Evolutionary conservation across 2,329 filamentous ascomycete species (phyloP).

Genomic region (Colletotrichum tofieldiae): DNA sequence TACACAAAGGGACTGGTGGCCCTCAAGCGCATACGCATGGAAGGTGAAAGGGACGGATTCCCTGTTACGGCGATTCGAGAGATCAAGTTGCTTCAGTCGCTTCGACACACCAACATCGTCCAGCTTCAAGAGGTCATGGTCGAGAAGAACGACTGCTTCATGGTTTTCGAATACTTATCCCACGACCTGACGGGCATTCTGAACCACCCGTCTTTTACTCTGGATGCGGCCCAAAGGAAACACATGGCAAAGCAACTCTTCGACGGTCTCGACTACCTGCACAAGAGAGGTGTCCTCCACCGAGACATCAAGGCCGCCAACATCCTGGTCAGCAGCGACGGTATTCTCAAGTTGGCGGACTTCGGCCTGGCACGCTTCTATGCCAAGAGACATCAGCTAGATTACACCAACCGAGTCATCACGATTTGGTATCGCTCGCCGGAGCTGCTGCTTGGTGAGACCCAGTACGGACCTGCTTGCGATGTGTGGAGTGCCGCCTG

Average conservation of each 20-base stretch:
- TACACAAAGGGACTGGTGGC: conserved; percentile 89
- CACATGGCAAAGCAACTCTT: conserved; percentile 94
- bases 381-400: conserved; percentile 89
- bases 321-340: conserved; percentile 92
- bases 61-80: conserved; percentile 92
- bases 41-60: conserved; percentile 91
- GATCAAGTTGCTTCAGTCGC: conserved; percentile 91
- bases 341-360: conserved; percentile 92
- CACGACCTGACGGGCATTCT: conserved; percentile 96
- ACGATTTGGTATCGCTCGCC: conserved; percentile 98
- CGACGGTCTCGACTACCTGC: conserved; percentile 92
- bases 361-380: conserved; percentile 98
- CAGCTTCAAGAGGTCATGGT: conserved; percentile 95
- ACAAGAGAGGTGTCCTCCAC: conserved; percentile 93
- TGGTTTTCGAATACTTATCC: conserved; percentile 99
- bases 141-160: conserved; percentile 98
- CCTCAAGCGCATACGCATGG: conserved; percentile 93
- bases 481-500: conserved; percentile 99
- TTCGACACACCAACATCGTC: conserved; percentile 87
- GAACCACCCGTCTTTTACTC: conserved; percentile 92
- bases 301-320: conserved; percentile 99
- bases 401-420: conserved; percentile 98
- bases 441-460: conserved; percentile 91
- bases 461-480: conserved; percentile 89
- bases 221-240: conserved; percentile 91